These are phyloP conservation scores for Zasmidium citrigriseum DNA, from an alignment of 2,329 filamentous ascomycete species.

Conservation along the genomic window DNA sequence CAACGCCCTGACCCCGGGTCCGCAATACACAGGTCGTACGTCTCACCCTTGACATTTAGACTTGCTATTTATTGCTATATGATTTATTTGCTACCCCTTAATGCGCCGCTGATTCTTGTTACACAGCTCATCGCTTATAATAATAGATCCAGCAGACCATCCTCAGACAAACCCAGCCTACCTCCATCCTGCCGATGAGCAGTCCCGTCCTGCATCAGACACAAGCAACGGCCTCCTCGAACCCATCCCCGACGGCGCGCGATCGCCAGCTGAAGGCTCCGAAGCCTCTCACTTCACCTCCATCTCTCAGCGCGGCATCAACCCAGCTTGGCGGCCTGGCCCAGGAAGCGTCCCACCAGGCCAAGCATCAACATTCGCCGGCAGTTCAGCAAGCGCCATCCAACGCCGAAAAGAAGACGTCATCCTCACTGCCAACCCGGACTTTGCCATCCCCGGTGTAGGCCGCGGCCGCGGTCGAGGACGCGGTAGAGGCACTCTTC, in stretches of 20 bases:
- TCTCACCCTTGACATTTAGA: constrained; percentile 26
- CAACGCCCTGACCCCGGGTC: constrained; percentile 24
- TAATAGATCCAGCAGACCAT: not conserved
- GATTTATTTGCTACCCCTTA: not conserved
- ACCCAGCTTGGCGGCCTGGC: constrained; percentile 79
- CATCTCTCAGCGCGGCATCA: constrained; percentile 83
- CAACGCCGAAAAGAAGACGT: constrained; percentile 63
- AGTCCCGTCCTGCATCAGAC: not conserved
- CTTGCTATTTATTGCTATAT: not conserved
- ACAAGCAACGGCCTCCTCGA: constrained; percentile 52
- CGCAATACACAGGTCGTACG: constrained; percentile 16
- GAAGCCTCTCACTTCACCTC: constrained; percentile 87
- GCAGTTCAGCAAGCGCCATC: constrained; percentile 41
- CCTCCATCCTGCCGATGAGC: not conserved
- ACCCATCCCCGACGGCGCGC: constrained; percentile 61
- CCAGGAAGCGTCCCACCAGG: constrained; percentile 26
- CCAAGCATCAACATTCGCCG: constrained; percentile 9
- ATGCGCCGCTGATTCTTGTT: not conserved
- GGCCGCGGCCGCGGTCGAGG: constrained; percentile 37
- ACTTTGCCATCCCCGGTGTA: constrained; percentile 71
- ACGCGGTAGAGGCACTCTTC: constrained; percentile 32
- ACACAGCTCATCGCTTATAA: not conserved
- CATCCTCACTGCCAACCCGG: constrained; percentile 76
- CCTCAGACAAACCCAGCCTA: constrained; percentile 62
- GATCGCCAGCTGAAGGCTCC: constrained; percentile 65